Conservation (phyloP, 1,284 basidiomycete genomes). For the Sporisorium graminicola region DNA sequence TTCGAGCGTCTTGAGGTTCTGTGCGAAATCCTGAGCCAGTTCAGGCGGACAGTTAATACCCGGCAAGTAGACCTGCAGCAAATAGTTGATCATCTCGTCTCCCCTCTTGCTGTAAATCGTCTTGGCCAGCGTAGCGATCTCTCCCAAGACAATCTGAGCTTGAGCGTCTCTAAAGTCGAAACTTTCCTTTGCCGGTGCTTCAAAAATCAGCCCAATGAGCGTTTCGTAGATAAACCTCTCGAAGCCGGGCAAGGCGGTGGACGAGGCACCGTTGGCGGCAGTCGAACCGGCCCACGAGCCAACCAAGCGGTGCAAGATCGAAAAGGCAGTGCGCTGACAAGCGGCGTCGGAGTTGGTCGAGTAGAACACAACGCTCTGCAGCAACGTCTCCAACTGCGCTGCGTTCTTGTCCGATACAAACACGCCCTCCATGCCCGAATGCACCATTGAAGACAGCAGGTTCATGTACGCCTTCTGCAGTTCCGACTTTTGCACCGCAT, state of each 20-base stretch:
- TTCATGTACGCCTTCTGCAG: conserved; percentile 90
- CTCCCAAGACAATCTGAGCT: conserved; percentile 51
- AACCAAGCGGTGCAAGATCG: conserved; percentile 80
- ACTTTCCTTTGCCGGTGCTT: conserved; percentile 80
- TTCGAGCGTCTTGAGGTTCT: conserved; percentile 72
- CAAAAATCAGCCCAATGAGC: conserved; percentile 84
- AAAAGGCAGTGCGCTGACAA: conserved; percentile 84
- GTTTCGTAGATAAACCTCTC: conserved; percentile 92
- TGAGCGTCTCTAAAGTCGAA: conserved; percentile 93
- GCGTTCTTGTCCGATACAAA: conserved; percentile 90
- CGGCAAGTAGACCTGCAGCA: conserved; percentile 84
- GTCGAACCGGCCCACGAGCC: conserved; percentile 78
- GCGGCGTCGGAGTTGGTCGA: conserved; percentile 57
- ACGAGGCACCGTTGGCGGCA: conserved; percentile 38
- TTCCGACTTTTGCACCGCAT: conserved; percentile 83
- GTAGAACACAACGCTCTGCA: conserved; percentile 75
- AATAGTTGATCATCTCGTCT: conserved; percentile 85
- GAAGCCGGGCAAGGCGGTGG: conserved; percentile 81
- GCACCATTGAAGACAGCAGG: conserved; percentile 85
- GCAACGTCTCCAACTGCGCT: conserved; percentile 81
- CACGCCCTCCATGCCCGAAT: conserved; percentile 80
- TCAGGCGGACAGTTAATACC: conserved; percentile 87
- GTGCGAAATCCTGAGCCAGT: conserved; percentile 79
- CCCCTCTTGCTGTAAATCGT: conserved; percentile 82
- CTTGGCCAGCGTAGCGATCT: conserved; percentile 77